Base-by-base conservation (phyloP, 2,329 filamentous ascomycete species). In the Chaetomium strumarium region DNA sequence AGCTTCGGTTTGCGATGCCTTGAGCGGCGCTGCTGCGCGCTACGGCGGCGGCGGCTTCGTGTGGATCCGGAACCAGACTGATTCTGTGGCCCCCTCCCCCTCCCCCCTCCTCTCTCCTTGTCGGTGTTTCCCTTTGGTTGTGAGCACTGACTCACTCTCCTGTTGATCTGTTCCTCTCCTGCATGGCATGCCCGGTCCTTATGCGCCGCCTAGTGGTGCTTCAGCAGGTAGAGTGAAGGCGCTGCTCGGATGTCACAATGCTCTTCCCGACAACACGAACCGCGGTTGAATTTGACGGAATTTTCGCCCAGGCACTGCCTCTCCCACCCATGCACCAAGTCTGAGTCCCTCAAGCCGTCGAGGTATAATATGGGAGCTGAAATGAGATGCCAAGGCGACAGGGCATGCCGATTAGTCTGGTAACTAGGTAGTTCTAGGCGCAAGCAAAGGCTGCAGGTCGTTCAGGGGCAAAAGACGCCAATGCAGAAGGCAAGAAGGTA, bases 51-150 rank as follows among this genome's bases (percentile, higher is more conserved):
- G 38, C 52, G 55, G 40, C 42, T 42, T 56, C 34, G 46, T 56
- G 20, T 42, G 44, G 16, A 24, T 24, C 16, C 24, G 41, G 20
- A 38, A 31, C 55, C 51, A 57, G 34, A 44, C 55, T 37, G 24
- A 45, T 50, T 50, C 42, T 51, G 39, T 52, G 37, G 40, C 51
- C 54, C 56, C 54, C 51, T 45, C 54, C 54, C 56, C 54, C 51
- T 45, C 54, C 56, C 54, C 47, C 54, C 40, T 54, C 52, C 54
- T 54, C 52, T 48, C 43, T 44, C 37, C 49, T 43, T 17, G n/a
- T 38, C 17, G 46, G 29, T 50, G 50, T 52, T 37, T 42, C 45
- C 48, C 36, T 43, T 20, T 48, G 29, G 41, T 7, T 29, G 52
- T 46, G 44, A 55, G 43, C 43, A n/a, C 20, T 39, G 54, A 51